A percentile compares a stretch with the other conserved stretches of the same genome.
phyloP scores from a whole-genome alignment of 768 basidiomycete genomes.

The Lentinula edodes region DNA sequence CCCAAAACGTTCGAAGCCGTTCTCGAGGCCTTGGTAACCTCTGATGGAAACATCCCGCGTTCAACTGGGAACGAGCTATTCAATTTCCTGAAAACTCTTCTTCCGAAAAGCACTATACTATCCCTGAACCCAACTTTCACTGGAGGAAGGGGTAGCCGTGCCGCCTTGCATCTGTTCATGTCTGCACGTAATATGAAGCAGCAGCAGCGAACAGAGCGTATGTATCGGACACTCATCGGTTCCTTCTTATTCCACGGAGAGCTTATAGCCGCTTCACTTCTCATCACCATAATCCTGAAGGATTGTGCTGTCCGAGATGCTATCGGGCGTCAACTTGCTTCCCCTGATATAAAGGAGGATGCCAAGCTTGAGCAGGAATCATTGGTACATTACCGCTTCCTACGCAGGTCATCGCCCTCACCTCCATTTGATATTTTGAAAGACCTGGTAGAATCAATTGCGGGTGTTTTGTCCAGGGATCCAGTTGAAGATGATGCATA shows the following conservation, averaged over 20 bases:
- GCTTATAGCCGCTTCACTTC: constrained; percentile 43
- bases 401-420: constrained; percentile 6
- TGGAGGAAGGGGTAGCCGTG: background rate
- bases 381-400: background rate
- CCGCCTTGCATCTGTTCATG: background rate
- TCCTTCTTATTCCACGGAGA: constrained; percentile 49
- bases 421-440: constrained; percentile 15
- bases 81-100: background rate
- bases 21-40: constrained; percentile 20
- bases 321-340: constrained; percentile 15
- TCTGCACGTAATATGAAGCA: background rate
- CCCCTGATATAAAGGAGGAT: background rate
- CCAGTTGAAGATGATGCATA: constrained; percentile 11
- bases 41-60: constrained; percentile 10
- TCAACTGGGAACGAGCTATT: background rate
- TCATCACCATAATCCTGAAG: constrained; percentile 44
- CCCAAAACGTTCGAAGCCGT: constrained; percentile 44
- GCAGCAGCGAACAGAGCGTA: constrained; percentile 26
- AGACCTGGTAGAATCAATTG: constrained; percentile 27
- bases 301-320: constrained; percentile 35
- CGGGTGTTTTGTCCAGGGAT: constrained; percentile 24
- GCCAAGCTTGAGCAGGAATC: background rate
- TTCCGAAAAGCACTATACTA: constrained; percentile 13
- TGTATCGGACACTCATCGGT: constrained; percentile 38
- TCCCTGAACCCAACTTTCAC: constrained; percentile 7